A percentile compares a stretch with the other conserved stretches of the same genome.
Evolutionary conservation across 2,329 filamentous ascomycete genomes (phyloP).

Genomic region (Huntiella moniliformis): DNA sequence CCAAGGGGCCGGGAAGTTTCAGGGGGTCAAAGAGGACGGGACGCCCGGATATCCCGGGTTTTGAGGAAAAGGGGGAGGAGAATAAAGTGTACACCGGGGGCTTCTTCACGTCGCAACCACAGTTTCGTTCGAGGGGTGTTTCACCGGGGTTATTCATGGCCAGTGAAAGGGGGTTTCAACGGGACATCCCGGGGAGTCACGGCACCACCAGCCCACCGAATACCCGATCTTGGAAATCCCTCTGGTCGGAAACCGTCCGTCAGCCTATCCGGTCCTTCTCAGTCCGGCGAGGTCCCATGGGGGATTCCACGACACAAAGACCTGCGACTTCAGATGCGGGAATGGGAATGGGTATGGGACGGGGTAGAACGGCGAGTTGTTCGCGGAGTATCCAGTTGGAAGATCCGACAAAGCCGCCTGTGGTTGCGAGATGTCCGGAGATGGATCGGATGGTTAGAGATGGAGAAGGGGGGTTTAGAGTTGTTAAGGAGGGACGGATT

Average conservation of each 20-base stretch:
- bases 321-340: background rate
- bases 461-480: slow-evolving; percentile 7
- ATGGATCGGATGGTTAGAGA: slow-evolving; percentile 9
- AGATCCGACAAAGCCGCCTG: slow-evolving; percentile 1
- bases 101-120: too few relatives aligned
- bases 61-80: too few relatives aligned
- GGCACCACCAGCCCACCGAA: slow-evolving; percentile 2
- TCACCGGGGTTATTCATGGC: too few relatives aligned
- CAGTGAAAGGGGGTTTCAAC: too few relatives aligned
- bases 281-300: background rate
- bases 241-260: slow-evolving; percentile 8
- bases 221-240: slow-evolving; percentile 3
- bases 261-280: background rate
- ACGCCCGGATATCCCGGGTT: too few relatives aligned
- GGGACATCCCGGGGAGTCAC: too few relatives aligned
- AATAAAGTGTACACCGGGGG: too few relatives aligned
- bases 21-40: too few relatives aligned
- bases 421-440: background rate
- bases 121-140: too few relatives aligned
- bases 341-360: background rate
- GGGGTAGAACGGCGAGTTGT: slow-evolving; percentile 3
- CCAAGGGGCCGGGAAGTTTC: too few relatives aligned
- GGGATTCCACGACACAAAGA: background rate
- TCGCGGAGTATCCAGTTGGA: slow-evolving; percentile 5
- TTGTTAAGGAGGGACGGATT: slow-evolving; percentile 4